Evolutionary conservation across 768 basidiomycete species (phyloP).

Genomic region (Pleurotus salmoneostramineus): DNA sequence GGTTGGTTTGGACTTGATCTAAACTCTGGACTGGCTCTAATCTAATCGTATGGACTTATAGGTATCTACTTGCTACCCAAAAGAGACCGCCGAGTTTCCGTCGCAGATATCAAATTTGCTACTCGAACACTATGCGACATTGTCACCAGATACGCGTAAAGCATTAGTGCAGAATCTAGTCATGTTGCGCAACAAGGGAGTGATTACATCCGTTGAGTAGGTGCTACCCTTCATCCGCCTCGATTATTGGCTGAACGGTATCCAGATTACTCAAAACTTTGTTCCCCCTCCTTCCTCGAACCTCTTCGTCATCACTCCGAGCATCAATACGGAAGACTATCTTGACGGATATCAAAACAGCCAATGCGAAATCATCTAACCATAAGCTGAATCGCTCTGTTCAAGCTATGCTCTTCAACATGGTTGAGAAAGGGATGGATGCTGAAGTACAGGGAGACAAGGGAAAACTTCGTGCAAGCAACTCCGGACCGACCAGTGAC

Average conservation of each 20-base stretch:
- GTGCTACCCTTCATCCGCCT: slow-evolving; percentile 21
- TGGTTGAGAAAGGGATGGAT: slow-evolving; percentile 92
- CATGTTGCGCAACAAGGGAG: slow-evolving; percentile 88
- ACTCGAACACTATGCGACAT: slow-evolving; percentile 69
- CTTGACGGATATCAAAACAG: slow-evolving; percentile 86
- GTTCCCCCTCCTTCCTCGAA: slow-evolving; percentile 95
- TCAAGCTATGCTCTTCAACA: slow-evolving; percentile 92
- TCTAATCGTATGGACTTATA: slow-evolving; percentile 18
- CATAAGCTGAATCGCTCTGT: slow-evolving; percentile 96
- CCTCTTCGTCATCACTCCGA: slow-evolving; percentile 80
- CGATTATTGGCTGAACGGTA: not conserved
- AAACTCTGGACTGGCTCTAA: not conserved
- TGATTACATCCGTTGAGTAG: slow-evolving; percentile 90
- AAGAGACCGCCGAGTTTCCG: slow-evolving; percentile 85
- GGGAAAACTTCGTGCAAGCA: slow-evolving; percentile 56
- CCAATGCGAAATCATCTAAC: slow-evolving; percentile 85
- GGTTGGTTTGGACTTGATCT: slow-evolving; percentile 27
- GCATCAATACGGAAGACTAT: slow-evolving; percentile 90
- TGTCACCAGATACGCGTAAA: slow-evolving; percentile 80
- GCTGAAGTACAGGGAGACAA: slow-evolving; percentile 81
- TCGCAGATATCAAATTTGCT: slow-evolving; percentile 74
- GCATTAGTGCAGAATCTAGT: slow-evolving; percentile 88
- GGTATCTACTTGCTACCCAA: slow-evolving; percentile 93
- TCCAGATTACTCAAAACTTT: slow-evolving; percentile 80
- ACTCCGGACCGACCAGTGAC: slow-evolving; percentile 30